A percentile compares a stretch with the other conserved stretches of the same genome.
Conservation (phyloP, 2,329 filamentous ascomycete genomes). For the Aspergillaceae sp. region DNA sequence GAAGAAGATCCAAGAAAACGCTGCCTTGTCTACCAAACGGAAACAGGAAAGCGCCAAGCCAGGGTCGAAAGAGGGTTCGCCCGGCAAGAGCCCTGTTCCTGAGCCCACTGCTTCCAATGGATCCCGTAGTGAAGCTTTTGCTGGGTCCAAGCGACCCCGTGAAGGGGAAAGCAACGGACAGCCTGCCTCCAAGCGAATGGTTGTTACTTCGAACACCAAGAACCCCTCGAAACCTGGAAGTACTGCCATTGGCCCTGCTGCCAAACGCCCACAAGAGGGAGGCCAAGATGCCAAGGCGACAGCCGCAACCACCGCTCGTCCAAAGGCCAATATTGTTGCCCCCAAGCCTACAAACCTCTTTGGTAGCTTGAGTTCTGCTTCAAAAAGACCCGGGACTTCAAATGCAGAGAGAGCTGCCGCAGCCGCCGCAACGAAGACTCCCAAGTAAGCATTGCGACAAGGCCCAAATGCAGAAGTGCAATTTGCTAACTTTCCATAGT, state of each 20-base stretch:
- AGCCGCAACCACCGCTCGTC: slow-evolving; percentile 19
- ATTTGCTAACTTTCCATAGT: too few species aligned
- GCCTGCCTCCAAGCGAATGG: slow-evolving; percentile 31
- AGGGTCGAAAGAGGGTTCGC: slow-evolving; percentile 28
- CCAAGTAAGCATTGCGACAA: slow-evolving; percentile 17
- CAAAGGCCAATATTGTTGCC: slow-evolving; percentile 31
- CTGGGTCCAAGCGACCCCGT: slow-evolving; percentile 31
- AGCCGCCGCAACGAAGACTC: slow-evolving; percentile 27
- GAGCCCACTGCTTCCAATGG: slow-evolving; percentile 9
- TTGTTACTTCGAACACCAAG: slow-evolving; percentile 28
- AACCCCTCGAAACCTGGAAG: slow-evolving; percentile 19
- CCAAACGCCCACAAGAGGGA: slow-evolving; percentile 20
- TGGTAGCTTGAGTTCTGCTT: slow-evolving; percentile 39
- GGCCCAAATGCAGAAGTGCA: too few species aligned
- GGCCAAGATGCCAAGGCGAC: slow-evolving; percentile 24
- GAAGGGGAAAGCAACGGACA: slow-evolving; percentile 27
- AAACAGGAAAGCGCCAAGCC: slow-evolving; percentile 32
- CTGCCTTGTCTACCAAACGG: slow-evolving; percentile 35
- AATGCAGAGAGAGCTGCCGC: slow-evolving; percentile 42
- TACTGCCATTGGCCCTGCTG: slow-evolving; percentile 12
- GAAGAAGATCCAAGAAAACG: slow-evolving; percentile 46
- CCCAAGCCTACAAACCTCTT: slow-evolving; percentile 41
- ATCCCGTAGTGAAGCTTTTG: slow-evolving; percentile 11
- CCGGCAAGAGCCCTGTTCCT: slow-evolving; percentile 13
- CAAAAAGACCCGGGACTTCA: slow-evolving; percentile 43